These are phyloP conservation scores for Pycnococcus provasolii DNA, from an alignment of 139 green algal genomes.

Conservation along the genomic window DNA sequence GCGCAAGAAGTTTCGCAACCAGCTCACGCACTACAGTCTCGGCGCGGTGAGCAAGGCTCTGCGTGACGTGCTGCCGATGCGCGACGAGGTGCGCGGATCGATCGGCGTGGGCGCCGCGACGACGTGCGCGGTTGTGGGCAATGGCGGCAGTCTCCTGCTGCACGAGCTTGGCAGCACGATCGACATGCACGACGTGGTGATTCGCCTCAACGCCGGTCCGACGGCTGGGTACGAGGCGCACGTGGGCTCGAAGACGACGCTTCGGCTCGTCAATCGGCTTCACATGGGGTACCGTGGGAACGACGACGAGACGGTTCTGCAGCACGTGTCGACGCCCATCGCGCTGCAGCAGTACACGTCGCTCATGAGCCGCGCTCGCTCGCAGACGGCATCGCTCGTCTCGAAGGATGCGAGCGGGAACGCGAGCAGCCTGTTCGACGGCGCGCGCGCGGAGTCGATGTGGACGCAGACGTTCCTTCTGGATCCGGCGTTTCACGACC, in stretches of 20 bases:
- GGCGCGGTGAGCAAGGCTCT: too few species aligned
- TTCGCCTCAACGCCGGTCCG: too few species aligned
- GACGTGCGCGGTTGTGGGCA: too few species aligned
- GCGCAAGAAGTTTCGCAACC: constrained; percentile 2
- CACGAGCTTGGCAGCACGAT: too few species aligned
- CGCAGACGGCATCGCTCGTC: background rate
- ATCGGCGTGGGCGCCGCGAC: too few species aligned
- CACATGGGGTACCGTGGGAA: constrained; percentile 16
- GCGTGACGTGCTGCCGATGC: too few species aligned
- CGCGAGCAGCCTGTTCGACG: background rate
- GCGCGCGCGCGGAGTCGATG: background rate
- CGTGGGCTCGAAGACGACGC: too few species aligned
- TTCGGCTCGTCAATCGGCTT: background rate
- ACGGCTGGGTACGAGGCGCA: too few species aligned
- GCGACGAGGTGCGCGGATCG: too few species aligned
- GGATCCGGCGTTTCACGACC: constrained; percentile 7
- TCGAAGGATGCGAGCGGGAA: background rate
- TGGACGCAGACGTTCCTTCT: constrained; percentile 4
- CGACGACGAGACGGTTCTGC: constrained; percentile 13
- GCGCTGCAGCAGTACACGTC: constrained; percentile 5
- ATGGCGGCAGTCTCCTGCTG: too few species aligned
- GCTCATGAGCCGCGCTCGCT: background rate
- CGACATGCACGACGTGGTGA: too few species aligned
- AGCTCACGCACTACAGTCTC: background rate
- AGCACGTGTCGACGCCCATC: constrained; percentile 14